A percentile compares a stretch with the other conserved stretches of the same genome.
These are phyloP conservation scores for Fistulinella staudtii DNA, from an alignment of 1,284 basidiomycete species.

Conservation along the genomic window DNA sequence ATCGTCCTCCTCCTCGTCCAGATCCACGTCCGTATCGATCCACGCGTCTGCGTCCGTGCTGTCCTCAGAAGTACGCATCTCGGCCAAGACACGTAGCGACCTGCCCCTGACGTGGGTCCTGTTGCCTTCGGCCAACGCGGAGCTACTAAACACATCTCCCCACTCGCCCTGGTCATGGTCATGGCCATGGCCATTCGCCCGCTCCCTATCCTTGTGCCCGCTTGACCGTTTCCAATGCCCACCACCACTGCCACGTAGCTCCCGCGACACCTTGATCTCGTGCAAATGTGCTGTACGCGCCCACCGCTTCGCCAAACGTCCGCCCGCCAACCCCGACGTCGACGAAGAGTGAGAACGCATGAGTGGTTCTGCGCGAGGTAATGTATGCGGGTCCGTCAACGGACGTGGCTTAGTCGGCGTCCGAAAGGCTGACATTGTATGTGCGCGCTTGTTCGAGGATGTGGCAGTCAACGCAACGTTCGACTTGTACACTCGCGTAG, in stretches of 20 bases:
- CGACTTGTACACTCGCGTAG: slow-evolving; percentile 4
- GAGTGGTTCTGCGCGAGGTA: slow-evolving; percentile 19
- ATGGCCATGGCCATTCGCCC: too few species aligned
- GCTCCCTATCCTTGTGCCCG: slow-evolving; percentile 13
- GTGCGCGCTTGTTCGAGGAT: slow-evolving; percentile 15
- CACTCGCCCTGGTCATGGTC: background rate
- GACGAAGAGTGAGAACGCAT: slow-evolving; percentile 30
- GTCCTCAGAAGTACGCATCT: slow-evolving; percentile 9
- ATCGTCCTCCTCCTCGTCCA: slow-evolving; percentile 10
- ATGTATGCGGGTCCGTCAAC: slow-evolving; percentile 18
- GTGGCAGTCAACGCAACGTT: background rate
- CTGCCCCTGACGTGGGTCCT: too few species aligned
- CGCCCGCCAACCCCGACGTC: slow-evolving; percentile 13
- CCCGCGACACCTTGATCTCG: slow-evolving; percentile 43
- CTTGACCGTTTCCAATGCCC: slow-evolving; percentile 5
- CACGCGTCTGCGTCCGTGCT: slow-evolving; percentile 21
- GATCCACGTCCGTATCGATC: slow-evolving; percentile 29
- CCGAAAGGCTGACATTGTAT: slow-evolving; percentile 10
- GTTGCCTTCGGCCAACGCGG: too few species aligned
- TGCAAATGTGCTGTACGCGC: slow-evolving; percentile 71
- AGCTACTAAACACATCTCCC: slow-evolving; percentile 15
- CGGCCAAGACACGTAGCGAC: background rate
- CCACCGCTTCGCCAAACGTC: slow-evolving; percentile 48
- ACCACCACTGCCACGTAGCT: slow-evolving; percentile 9
- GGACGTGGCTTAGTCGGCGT: slow-evolving; percentile 25